Evolutionary conservation across 108 stramenopile species (phyloP).

Genomic region (Aurantiochytrium sp.): DNA sequence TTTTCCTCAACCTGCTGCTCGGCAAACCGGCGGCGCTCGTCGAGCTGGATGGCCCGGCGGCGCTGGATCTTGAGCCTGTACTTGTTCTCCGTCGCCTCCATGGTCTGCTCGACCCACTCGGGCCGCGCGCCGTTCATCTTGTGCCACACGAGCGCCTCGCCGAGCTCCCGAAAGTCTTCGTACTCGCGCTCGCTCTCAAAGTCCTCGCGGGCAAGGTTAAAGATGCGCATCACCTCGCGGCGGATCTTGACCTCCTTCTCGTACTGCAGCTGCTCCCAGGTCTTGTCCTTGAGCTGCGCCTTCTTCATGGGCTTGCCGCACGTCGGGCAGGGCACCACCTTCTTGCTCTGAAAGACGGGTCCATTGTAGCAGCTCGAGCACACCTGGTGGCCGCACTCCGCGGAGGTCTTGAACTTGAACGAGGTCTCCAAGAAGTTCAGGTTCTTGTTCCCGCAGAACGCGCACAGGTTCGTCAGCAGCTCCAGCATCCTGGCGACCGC

Average conservation of each 20-base stretch:
- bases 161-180: background rate
- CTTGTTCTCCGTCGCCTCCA: background rate
- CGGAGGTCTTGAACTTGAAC: constrained; percentile 3
- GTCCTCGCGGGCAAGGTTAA: background rate
- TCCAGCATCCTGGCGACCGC: background rate
- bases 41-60: background rate
- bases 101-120: background rate
- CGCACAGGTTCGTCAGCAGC: background rate
- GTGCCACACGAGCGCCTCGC: background rate
- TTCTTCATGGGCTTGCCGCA: constrained; percentile 6
- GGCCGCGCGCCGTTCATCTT: background rate
- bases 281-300: constrained; percentile 17
- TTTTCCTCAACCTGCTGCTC: background rate
- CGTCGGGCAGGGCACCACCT: background rate
- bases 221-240: background rate
- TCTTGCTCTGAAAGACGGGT: background rate
- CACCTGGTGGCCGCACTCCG: constrained; percentile 1
- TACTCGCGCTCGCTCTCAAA: background rate
- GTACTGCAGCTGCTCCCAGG: background rate
- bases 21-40: background rate
- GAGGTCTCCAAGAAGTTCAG: constrained; percentile 9
- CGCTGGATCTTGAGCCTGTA: background rate
- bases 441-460: constrained; percentile 10
- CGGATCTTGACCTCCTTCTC: constrained; percentile 12
- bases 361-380: background rate